Percentiles rank a stretch among this genome's conserved stretches.
Evolutionary conservation across 2,329 filamentous ascomycete species (phyloP).

Genomic region (Ceratocystis albifundus): DNA sequence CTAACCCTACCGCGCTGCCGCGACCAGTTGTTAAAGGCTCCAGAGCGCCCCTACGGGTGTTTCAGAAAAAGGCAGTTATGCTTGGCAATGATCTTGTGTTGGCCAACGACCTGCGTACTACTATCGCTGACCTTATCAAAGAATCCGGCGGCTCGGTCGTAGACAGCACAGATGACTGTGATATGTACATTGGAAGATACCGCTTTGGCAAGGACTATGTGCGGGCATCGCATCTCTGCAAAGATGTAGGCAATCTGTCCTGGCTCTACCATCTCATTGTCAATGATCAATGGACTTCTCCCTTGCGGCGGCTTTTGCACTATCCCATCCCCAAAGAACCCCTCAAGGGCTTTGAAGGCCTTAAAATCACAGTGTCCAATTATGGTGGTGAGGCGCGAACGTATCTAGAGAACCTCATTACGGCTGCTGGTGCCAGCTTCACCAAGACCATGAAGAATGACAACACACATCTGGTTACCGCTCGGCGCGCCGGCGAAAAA

Average conservation of each 20-base stretch:
- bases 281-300: conserved; percentile 78
- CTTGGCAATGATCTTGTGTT: conserved; percentile 65
- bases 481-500: conserved; percentile 81
- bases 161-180: conserved; percentile 52
- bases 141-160: conserved; percentile 61
- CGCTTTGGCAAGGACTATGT: conserved; percentile 71
- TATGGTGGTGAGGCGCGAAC: conserved; percentile 89
- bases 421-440: conserved; percentile 71
- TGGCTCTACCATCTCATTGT: conserved; percentile 93
- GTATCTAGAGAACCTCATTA: conserved; percentile 86
- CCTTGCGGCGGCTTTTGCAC: conserved; percentile 70
- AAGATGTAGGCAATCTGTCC: conserved; percentile 80
- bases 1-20: conserved; percentile 36
- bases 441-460: conserved; percentile 92
- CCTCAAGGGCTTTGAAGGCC: conserved; percentile 64
- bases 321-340: conserved; percentile 72
- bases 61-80: conserved; percentile 65
- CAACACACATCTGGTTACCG: conserved; percentile 91
- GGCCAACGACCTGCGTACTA: conserved; percentile 50
- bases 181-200: conserved; percentile 80
- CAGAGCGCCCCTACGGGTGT: conserved; percentile 56
- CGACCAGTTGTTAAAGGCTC: conserved; percentile 34
- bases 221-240: conserved; percentile 60
- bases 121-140: conserved; percentile 58
- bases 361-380: conserved; percentile 84